Evolutionary conservation across 768 basidiomycete genomes (phyloP), one percentile per base, ranked within the genome.

Genomic region (Rhizopogon vesiculosus): DNA sequence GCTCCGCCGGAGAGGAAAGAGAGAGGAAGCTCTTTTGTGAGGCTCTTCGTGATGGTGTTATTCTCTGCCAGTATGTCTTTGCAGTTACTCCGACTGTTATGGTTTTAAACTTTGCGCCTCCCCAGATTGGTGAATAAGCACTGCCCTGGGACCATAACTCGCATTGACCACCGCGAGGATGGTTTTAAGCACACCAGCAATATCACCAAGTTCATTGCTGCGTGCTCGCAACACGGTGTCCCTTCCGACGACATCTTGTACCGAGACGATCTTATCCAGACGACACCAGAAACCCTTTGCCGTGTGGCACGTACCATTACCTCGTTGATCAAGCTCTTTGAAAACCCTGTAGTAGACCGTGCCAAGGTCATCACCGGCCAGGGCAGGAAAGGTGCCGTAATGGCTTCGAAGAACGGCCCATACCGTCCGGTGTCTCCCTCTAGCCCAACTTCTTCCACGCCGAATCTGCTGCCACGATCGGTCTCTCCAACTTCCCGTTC

Each of bases 31-130:
- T 82, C 33, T 96, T 94, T 63, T 75, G 78, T 35, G 90, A 93
- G 53, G 84, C 89, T 0, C 66, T 95, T 54, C 73, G 84, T 62
- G 93, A 96, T 72, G 93, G 93, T 1, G 88, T 85, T 68, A 81
- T 95, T 19, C 78, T 96, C 22, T 94, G 93, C 84, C 86, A 91
- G 93, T 95, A 65, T 74, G 93, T 85, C 38, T 59, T 51, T 41
- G 42, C 56, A 18, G 28, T 60, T 54, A 33, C 18, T 46, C 22
- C 39, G 53, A 61, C 50, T 51, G 28, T 40, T 50, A 29, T 46
- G 51, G 43, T 33, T 25, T 41, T 25, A 22, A 38, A 49, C 38
- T 19, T 38, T 54, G 43, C 52, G 43, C 48, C 57, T 40, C 46
- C 50, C 7, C 64, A 93, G 92, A 59, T 78, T 93, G 57, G 78